Evolutionary conservation across 805 yeast species (phyloP), one percentile per base, ranked within the genome.

Genomic region (Lipomyces lipofer): DNA sequence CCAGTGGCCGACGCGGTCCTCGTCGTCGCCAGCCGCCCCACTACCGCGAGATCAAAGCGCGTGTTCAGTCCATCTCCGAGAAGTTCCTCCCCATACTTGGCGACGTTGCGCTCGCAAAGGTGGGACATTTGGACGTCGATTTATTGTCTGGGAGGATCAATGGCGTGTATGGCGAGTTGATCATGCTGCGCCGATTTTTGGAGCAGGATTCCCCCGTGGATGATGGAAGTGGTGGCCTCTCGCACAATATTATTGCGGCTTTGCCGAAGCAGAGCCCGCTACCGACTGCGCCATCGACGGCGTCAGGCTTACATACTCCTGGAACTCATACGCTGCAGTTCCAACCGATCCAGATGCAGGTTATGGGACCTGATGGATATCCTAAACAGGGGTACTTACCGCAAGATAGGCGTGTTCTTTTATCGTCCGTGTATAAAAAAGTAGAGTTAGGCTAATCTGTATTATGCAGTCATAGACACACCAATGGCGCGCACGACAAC

Each of bases 11-110:
- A n/a, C 21, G 33, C 19, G 46, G 53, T 13, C 50, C 53, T 10
- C 54, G 58, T 10, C 51, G 55, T 17, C 58, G 60, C 25, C 60
- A 53, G 32, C 60, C 60, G 45, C 58, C 60, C 3, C 57, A 56
- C 36, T 52, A 52, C 24, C 46, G 52, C 15, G 47, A 56, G 24
- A 46, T 56, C 33, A 52, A 52, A 24, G 40, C 54, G 13, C 53
- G 55, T 7, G 51, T 56, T 36, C 39, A 27, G 25, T 47, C 55
- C 32, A 51, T 56, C 44, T 30, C 43, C 38, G 60, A 56, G 25
- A 52, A 50, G 35, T 56, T 56, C 53, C 51, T 56, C 36, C 60
- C 60, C n/a, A 45, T 56, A 15, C 58, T 56, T 15, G 60, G 60
- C 28, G 60, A 56, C 29, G 38, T 56, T 21, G 60, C 60, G 39